These are phyloP conservation scores for Sporobolomyces phaffii DNA, from an alignment of 768 basidiomycete genomes.

Conservation along the genomic window DNA sequence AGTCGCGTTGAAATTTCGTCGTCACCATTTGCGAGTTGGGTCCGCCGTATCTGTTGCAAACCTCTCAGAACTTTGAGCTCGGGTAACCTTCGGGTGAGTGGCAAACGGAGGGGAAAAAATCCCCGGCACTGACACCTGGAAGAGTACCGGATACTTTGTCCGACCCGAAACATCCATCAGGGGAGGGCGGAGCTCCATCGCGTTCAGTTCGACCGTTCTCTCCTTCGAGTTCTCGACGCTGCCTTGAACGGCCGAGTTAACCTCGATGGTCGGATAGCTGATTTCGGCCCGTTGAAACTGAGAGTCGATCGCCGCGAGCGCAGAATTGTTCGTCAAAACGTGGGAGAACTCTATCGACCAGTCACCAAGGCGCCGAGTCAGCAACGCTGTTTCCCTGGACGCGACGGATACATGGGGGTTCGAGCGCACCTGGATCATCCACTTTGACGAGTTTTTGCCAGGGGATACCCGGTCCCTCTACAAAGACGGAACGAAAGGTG, in stretches of 20 bases:
- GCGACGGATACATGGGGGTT: no score
- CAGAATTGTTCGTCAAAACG: conserved; percentile 64
- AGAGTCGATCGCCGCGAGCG: conserved; percentile 58
- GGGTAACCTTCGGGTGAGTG: no score
- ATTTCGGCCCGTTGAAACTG: conserved; percentile 69
- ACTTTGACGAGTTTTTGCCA: conserved; percentile 73
- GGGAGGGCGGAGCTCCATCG: conserved; percentile 83
- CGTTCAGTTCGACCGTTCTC: conserved; percentile 52
- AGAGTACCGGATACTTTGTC: conserved; percentile 89
- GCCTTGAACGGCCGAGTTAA: conserved; percentile 54
- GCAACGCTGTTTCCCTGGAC: no score
- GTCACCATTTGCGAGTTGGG: conserved; percentile 72
- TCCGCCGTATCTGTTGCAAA: conserved; percentile 84
- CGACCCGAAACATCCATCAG: conserved; percentile 90
- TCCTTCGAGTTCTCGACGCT: neutral
- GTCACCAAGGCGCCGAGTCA: neutral
- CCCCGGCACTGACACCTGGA: conserved; percentile 64
- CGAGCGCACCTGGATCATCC: conserved; percentile 52
- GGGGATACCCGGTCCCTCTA: conserved; percentile 68
- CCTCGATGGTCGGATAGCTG: conserved; percentile 64
- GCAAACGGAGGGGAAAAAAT: neutral
- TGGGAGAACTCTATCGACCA: conserved; percentile 52
- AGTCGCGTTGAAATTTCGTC: conserved; percentile 63
- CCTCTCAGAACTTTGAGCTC: no score
- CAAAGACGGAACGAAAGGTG: neutral